Evolutionary conservation across 129 eudicot genomes (phyloP), one percentile per base, ranked within the genome.

Genomic region (Flaveria trinervia): DNA sequence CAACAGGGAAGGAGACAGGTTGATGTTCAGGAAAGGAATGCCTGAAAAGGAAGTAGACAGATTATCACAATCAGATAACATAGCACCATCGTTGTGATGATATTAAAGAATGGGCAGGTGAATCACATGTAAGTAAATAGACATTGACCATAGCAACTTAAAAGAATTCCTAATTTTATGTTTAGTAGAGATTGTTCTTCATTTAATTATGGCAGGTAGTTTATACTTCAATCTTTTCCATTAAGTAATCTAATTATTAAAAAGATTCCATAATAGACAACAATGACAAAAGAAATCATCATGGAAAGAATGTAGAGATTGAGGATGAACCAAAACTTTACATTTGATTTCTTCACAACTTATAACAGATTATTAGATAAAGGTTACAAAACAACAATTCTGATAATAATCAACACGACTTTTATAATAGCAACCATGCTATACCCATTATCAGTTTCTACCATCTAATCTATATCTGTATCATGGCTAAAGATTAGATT

Each of bases 1-100:
- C 66, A 71, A 83, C 49, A 78, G 54, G 67, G 92, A 79, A 67
- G 95, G 90, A 74, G 97, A 88, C 72, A 91, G 44, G 70, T 85
- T 83, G 83, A 91, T 86, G 60, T 67, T 75, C 68, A 74, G 64
- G 77, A 82, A 86, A 49, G 88, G 74, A 82, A 74, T 80, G 44
- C 92, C 96, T 90, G 87, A 23, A 54, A 70, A 68, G 36, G 28
- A 76, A 77, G 45, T 62, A 60, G 33, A 69, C 39, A 57, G 52
- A 60, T 28, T 28, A n/a, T 14, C 46, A 10, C 61, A 54, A 78
- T 60, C 45, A 81, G 69, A 64, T 51, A 51, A 72, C 60, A 39
- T 43, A 46, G 41, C 61, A 65, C 48, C 36, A 57, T 70, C 36
- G 9, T 56, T 48, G 70, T 80, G 50, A 73, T 65, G 41, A 41